Percentiles rank a stretch among this genome's conserved stretches.
phyloP scores from a whole-genome alignment of 2,329 filamentous ascomycete genomes.

The Alternaria rosae region DNA sequence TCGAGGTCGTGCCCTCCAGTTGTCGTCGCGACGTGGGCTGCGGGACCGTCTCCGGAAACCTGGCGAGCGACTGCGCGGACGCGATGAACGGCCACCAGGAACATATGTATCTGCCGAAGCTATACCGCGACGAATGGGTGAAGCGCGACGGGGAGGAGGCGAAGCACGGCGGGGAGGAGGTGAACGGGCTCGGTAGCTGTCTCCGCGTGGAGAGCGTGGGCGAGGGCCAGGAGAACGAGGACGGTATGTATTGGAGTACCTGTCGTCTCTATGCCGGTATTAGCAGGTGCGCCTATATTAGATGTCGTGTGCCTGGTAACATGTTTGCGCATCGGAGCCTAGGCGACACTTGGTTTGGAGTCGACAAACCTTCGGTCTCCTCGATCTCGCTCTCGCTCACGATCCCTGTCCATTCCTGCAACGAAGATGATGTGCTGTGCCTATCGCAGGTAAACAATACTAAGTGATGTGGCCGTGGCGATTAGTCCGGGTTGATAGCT shows the following conservation, averaged over 20 bases:
- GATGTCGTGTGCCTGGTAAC: background rate
- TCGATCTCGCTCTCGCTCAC: slow-evolving; percentile 52
- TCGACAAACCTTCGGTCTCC: slow-evolving; percentile 55
- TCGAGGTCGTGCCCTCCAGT: slow-evolving; percentile 54
- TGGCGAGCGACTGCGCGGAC: slow-evolving; percentile 51
- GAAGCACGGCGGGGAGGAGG: slow-evolving; percentile 11
- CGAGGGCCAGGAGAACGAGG: slow-evolving; percentile 46
- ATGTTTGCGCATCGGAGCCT: slow-evolving; percentile 2
- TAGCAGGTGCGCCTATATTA: slow-evolving; percentile 9
- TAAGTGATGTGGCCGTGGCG: slow-evolving; percentile 2
- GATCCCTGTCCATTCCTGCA: slow-evolving; percentile 48
- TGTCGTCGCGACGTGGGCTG: slow-evolving; percentile 52
- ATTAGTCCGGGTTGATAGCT: slow-evolving; percentile 1
- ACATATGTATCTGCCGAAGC: slow-evolving; percentile 53
- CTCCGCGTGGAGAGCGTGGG: slow-evolving; percentile 40
- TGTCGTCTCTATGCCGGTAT: slow-evolving; percentile 40
- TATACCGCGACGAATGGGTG: slow-evolving; percentile 44
- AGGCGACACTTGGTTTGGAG: slow-evolving; percentile 23
- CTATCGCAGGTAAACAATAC: background rate
- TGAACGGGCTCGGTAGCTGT: slow-evolving; percentile 45
- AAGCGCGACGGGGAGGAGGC: slow-evolving; percentile 19
- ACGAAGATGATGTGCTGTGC: background rate
- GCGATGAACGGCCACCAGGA: slow-evolving; percentile 44
- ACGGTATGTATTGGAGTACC: slow-evolving; percentile 49
- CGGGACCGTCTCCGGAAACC: slow-evolving; percentile 50